Evolutionary conservation across 163 green algal species (phyloP), one percentile per base, ranked within the genome.

Genomic region (Scenedesmus sp.): DNA sequence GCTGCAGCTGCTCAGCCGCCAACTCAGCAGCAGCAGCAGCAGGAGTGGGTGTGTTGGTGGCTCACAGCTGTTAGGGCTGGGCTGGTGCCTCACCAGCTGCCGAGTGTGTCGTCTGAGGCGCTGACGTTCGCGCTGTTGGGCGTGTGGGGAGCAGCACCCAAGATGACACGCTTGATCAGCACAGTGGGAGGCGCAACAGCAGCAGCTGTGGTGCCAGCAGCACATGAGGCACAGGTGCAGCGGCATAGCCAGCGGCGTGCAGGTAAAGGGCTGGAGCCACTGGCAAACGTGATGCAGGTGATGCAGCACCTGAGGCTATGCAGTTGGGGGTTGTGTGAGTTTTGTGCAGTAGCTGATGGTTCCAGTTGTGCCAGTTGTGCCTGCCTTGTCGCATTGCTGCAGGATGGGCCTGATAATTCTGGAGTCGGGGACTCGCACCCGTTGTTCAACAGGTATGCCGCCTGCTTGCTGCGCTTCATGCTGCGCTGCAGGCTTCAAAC

Each of bases 111-210:
- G 18, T 35, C n/a, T n/a, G 44, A 87, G 0, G 82, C 37, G 46
- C 46, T 87, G 20, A 87, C 82, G 18, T 42, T 76, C 16, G 82
- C 51, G 59, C 82, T 87, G 82, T 10, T 87, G 33, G 37, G 33
- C 37, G 51, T 53, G 7, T 87, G 82, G 82, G 82, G 82, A 0
- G n/a, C 35, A 76, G 46, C 82, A 15, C 82, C 82, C 16, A 87
- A 87, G 59, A 73, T 72, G 30, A 87, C 82, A 2, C 15, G 73
- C 37, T 18, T 83, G 73, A 46, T 83, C 37, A 83, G 73, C 73
- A 49, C 73, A 4, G 73, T 49, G 37, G 37, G 37, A 49, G 73
- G 18, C 4, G 73, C 73, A 40, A 30, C 61, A 76, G 61, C 65
- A 35, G 59, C 13, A 72, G 59, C 59, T 10, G 46, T 42, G 68